Base-by-base conservation (phyloP, 2,329 filamentous ascomycete species). In the Xylariomycetidae sp. region DNA sequence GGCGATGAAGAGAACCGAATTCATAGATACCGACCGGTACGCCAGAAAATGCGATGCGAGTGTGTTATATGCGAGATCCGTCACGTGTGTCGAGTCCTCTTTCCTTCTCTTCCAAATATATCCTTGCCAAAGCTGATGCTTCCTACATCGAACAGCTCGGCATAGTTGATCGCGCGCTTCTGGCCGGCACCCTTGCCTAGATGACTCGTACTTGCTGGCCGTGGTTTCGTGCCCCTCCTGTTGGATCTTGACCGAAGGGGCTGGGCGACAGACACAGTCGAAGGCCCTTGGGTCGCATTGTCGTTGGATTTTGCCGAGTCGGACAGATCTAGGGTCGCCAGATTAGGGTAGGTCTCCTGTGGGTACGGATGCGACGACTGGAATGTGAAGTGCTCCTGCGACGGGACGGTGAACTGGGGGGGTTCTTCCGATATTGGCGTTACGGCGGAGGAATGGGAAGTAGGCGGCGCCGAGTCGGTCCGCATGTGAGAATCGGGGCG, bases 101-200 rank as follows among this genome's bases (percentile, higher is more conserved):
- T 78, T 10, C 56, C 56, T 25, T 56, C 54, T 14, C 60, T 61
- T 10, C 67, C 65, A 43, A 72, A 71, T 20, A 67, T 55, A 40
- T 85, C 81, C 51, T 81, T 82, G 26, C 74, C 74, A 38, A 73
- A 67, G 19, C 71, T 71, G 31, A 83, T 56, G 43, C 75, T 77
- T 33, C 76, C 75, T 6, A 84, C 64, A 50, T 86, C 82, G 52
- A 88, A 88, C 34, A 87, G 79, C 50, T 89, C 84, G 16, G 77
- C 75, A 49, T 85, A 73, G 47, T 84, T 82, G 46, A 85, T 71
- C 48, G 82, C 75, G 25, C 84, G 72, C 58, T 90, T 90, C 46
- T 77, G 71, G 2, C 84, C 84, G 7, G 81, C 75, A 6, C 76
- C 78, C 38, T 72, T 71, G 4, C 78, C 77, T 7, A 85, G 60